Evolutionary conservation across 2,329 filamentous ascomycete genomes (phyloP).

Genomic region (Alternaria dauci): DNA sequence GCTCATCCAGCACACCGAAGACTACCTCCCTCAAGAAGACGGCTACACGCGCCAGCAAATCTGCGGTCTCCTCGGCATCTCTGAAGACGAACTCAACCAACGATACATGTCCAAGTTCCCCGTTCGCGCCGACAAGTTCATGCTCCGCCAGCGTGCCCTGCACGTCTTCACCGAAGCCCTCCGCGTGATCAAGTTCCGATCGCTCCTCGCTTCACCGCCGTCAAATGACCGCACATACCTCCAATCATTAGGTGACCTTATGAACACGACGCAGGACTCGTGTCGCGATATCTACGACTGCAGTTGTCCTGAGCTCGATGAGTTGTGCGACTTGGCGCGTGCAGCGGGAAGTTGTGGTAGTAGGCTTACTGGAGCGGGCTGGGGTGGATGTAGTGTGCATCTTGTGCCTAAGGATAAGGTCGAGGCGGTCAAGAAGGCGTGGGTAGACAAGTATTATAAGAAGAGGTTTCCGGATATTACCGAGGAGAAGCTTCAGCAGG

Average conservation of each 20-base stretch:
- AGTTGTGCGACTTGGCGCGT: conserved; percentile 81
- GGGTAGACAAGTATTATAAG: conserved; percentile 83
- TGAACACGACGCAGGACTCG: conserved; percentile 89
- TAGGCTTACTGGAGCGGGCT: conserved; percentile 89
- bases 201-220: conserved; percentile 66
- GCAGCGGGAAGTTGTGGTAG: conserved; percentile 83
- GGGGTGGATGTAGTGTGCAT: conserved; percentile 96
- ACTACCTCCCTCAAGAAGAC: conserved; percentile 77
- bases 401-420: conserved; percentile 86
- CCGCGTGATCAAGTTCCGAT: conserved; percentile 83
- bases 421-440: conserved; percentile 75
- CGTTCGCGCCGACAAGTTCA: conserved; percentile 86
- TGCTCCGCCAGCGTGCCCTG: conserved; percentile 83
- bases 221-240: conserved; percentile 70
- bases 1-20: conserved; percentile 73
- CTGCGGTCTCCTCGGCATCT: conserved; percentile 72
- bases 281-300: conserved; percentile 91
- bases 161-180: conserved; percentile 92
- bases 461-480: conserved; percentile 73
- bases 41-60: conserved; percentile 92
- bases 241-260: conserved; percentile 75
- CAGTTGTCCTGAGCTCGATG: conserved; percentile 90
- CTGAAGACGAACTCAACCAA: conserved; percentile 74
- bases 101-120: conserved; percentile 89
- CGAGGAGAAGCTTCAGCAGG: conserved; percentile 76